Percentiles rank a stretch among this genome's conserved stretches.
Conservation (phyloP, 2,329 filamentous ascomycete genomes). For the Furcasterigmium sp. region DNA sequence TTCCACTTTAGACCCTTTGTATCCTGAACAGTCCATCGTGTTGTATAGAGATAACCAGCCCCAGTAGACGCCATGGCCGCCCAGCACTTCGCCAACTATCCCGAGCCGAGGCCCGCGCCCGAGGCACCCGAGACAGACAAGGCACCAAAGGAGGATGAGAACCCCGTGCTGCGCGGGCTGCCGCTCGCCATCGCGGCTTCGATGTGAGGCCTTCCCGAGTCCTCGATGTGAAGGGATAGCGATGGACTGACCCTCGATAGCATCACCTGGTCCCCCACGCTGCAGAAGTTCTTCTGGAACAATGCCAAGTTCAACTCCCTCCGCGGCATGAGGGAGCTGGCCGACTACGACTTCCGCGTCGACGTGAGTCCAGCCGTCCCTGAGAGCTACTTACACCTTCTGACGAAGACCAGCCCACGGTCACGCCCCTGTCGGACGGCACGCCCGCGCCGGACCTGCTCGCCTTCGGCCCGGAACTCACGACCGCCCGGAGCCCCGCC, state of each 20-base stretch:
- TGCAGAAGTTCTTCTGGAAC: conserved; percentile 64
- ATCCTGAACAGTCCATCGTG: too few relatives aligned
- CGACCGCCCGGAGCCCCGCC: conserved; percentile 12
- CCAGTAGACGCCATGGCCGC: conserved; percentile 9
- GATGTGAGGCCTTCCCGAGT: conserved; percentile 40
- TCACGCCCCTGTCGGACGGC: conserved; percentile 42
- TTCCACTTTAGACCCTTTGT: too few relatives aligned
- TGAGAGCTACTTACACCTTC: conserved; percentile 2
- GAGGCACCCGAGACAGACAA: conserved; percentile 1
- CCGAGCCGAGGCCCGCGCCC: conserved; percentile 8
- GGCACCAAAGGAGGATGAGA: conserved; percentile 40
- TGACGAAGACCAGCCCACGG: conserved; percentile 41
- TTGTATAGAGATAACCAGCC: too few relatives aligned
- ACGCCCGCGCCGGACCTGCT: conserved; percentile 24
- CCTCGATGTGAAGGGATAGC: too few relatives aligned
- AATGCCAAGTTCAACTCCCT: conserved; percentile 56
- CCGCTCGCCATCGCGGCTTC: conserved; percentile 56
- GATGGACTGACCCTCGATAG: conserved; percentile 29
- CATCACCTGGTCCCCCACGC: conserved; percentile 50
- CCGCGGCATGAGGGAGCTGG: conserved; percentile 40
- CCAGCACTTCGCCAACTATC: conserved; percentile 12
- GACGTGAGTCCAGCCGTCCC: conserved; percentile 33
- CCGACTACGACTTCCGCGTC: conserved; percentile 37
- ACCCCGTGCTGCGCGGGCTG: conserved; percentile 65
- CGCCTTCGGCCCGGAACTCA: conserved; percentile 34